Base-by-base conservation (phyloP, 805 yeast genomes). In the Novakomyces olei region DNA sequence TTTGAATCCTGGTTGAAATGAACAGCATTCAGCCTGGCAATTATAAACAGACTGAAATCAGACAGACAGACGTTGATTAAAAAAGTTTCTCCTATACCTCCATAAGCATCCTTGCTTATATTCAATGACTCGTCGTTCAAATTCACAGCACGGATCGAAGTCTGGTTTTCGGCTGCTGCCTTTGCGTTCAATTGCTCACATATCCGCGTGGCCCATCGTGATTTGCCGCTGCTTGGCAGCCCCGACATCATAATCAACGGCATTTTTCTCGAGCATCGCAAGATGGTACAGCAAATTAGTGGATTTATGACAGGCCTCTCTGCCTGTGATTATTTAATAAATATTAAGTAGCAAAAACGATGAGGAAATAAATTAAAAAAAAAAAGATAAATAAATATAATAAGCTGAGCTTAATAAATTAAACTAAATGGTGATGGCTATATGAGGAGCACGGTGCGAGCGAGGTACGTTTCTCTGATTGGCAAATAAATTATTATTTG, bases 211-310 rank as follows among this genome's bases (percentile, higher is more conserved):
- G 92, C 88, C 51, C 79, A 63, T 1, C 70, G 67, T 3, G 88
- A 65, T 47, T 85, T 85, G 2, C 96, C 96, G 3, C 78, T 63
- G 16, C 73, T 60, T 3, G 98, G 96, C 33, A 62, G 70, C 1
- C 98, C 98, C 1, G 92, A 71, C 33, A 88, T 58, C 19, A 79
- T 57, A 5, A 85, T 60, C 19, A 85, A 57, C 2, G 96, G 96
- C 98, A 85, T 88, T 1, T 8, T 30, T 18, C 15, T 33, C 18
- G 24, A n/a, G n/a, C n/a, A n/a, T n/a, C n/a, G n/a, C n/a, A n/a
- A n/a, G n/a, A n/a, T n/a, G n/a, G n/a, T n/a, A n/a, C n/a, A n/a
- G n/a, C n/a, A n/a, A n/a, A n/a, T n/a, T n/a, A n/a, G n/a, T n/a
- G n/a, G n/a, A n/a, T n/a, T n/a, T n/a, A n/a, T n/a, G n/a, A n/a